A percentile compares a stretch with the other conserved stretches of the same genome.
These are phyloP conservation scores for Mucor circinelloides DNA, from an alignment of 371 early-diverging fungal genomes.

Conservation along the genomic window DNA sequence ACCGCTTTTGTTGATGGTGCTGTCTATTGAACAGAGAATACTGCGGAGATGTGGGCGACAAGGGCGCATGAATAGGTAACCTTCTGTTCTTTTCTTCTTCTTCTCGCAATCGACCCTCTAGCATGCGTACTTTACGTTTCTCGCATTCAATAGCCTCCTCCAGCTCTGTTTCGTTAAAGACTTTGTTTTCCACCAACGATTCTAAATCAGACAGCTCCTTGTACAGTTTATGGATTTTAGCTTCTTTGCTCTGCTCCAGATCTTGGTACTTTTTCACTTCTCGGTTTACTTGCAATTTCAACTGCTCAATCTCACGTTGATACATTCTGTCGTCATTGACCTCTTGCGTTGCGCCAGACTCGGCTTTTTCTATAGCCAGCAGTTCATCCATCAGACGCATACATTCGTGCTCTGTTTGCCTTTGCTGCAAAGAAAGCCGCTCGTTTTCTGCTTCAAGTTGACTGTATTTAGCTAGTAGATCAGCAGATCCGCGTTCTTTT, in stretches of 20 bases:
- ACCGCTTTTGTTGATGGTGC: background rate
- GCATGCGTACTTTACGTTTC: constrained; percentile 40
- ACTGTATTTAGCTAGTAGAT: background rate
- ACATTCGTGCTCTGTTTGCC: constrained; percentile 70
- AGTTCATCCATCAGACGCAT: constrained; percentile 72
- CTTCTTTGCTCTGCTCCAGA: constrained; percentile 50
- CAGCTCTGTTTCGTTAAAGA: constrained; percentile 69
- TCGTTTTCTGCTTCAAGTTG: constrained; percentile 13
- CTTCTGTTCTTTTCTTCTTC: constrained; percentile 9
- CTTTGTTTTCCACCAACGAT: constrained; percentile 69
- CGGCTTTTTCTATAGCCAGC: constrained; percentile 29
- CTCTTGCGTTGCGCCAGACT: background rate
- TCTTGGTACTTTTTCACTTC: constrained; percentile 55
- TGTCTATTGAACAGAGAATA: constrained; percentile 1
- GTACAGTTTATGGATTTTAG: constrained; percentile 58
- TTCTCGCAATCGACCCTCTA: constrained; percentile 26
- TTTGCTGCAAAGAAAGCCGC: constrained; percentile 44
- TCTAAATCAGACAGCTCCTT: constrained; percentile 73
- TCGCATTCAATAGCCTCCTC: constrained; percentile 59
- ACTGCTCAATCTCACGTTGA: constrained; percentile 43
- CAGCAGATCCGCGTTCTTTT: background rate
- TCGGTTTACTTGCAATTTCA: constrained; percentile 47
- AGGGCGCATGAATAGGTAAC: background rate
- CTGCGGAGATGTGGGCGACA: constrained; percentile 16
- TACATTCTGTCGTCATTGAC: background rate